phyloP scores from a whole-genome alignment of 164 flowering plant species.

The Chimonanthus praecox region DNA sequence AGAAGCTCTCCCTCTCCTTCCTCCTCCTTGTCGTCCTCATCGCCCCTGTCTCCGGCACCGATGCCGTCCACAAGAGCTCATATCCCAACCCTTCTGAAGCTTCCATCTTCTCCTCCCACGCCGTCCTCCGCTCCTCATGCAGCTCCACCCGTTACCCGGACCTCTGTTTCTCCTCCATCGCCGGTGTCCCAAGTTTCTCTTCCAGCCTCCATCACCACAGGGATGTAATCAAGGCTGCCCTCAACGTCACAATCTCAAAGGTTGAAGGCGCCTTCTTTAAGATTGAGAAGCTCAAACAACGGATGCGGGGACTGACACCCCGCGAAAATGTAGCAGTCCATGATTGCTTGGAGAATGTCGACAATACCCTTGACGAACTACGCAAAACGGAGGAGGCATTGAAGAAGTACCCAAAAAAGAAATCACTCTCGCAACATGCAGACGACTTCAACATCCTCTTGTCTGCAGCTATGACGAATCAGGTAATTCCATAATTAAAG shows the following conservation, averaged over 20 bases:
- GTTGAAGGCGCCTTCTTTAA: slow-evolving; percentile 42
- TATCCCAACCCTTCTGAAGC: not conserved
- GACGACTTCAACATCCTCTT: slow-evolving; percentile 61
- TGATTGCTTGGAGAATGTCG: slow-evolving; percentile 70
- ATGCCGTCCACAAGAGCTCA: slow-evolving; percentile 12
- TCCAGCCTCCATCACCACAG: slow-evolving; percentile 24
- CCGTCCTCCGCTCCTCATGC: slow-evolving; percentile 55
- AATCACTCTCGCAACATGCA: slow-evolving; percentile 39
- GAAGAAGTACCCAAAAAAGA: slow-evolving; percentile 41
- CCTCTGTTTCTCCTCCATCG: slow-evolving; percentile 56
- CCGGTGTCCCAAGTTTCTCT: slow-evolving; percentile 22
- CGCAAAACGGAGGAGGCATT: slow-evolving; percentile 39
- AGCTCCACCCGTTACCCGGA: slow-evolving; percentile 55
- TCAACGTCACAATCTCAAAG: slow-evolving; percentile 44
- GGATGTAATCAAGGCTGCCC: slow-evolving; percentile 53
- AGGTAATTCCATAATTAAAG: slow-evolving; percentile 6
- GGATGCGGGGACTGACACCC: slow-evolving; percentile 21
- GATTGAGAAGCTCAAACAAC: slow-evolving; percentile 29
- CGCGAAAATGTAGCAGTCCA: slow-evolving; percentile 61
- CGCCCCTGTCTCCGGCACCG: slow-evolving; percentile 29
- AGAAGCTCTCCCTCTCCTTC: slow-evolving; percentile 31
- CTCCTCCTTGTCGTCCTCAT: slow-evolving; percentile 25
- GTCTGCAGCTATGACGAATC: slow-evolving; percentile 79
- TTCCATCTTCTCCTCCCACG: slow-evolving; percentile 28
- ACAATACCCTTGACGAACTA: slow-evolving; percentile 72